phyloP scores from a whole-genome alignment of 768 basidiomycete species.

The Trametes maxima region DNA sequence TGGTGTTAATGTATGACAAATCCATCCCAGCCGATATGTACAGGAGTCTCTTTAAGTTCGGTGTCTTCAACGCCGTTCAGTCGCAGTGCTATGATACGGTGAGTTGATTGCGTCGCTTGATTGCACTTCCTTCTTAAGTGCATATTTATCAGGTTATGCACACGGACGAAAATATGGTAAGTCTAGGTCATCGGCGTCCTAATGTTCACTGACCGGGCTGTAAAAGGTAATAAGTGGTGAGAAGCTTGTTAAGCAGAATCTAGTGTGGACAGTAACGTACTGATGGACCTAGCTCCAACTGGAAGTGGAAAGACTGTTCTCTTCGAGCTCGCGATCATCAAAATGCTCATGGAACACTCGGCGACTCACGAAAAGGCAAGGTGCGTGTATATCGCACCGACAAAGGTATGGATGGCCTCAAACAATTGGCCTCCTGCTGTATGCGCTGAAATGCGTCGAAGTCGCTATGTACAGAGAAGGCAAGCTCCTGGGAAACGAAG shows the following conservation, averaged over 20 bases:
- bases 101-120: constrained; percentile 24
- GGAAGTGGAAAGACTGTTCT: constrained; percentile 95
- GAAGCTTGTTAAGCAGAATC: constrained; percentile 8
- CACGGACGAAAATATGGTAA: constrained; percentile 67
- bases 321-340: constrained; percentile 89
- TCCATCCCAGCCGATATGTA: constrained; percentile 72
- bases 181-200: not conserved
- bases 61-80: constrained; percentile 90
- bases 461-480: constrained; percentile 88
- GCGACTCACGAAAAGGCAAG: constrained; percentile 46
- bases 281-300: constrained; percentile 70
- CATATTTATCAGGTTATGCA: constrained; percentile 50
- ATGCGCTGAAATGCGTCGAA: constrained; percentile 33
- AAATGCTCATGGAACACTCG: constrained; percentile 55
- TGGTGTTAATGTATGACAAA: not conserved
- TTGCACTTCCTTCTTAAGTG: not conserved
- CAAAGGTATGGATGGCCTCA: constrained; percentile 57
- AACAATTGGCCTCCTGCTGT: not conserved
- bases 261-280: constrained; percentile 9
- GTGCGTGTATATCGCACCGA: constrained; percentile 92
- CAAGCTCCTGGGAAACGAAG: constrained; percentile 81
- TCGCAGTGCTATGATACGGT: constrained; percentile 81
- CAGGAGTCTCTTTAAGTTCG: constrained; percentile 82
- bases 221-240: constrained; percentile 72
- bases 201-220: not conserved